Percentiles rank a stretch among this genome's conserved stretches.
These are phyloP conservation scores for Strobilomyces confusus DNA, from an alignment of 768 basidiomycete species.

Conservation along the genomic window DNA sequence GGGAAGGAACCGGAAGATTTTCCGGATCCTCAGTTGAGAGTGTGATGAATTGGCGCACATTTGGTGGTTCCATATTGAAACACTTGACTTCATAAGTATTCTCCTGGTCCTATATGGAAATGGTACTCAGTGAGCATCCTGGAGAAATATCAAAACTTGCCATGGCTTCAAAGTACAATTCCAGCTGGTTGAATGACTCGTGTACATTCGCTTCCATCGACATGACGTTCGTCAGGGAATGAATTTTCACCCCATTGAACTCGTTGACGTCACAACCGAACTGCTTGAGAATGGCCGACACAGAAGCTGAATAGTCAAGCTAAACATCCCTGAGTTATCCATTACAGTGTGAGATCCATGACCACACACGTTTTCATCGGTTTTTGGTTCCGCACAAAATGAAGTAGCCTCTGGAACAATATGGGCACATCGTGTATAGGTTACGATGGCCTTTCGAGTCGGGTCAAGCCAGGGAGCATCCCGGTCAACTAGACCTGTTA, in stretches of 20 bases:
- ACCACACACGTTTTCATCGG: too few relatives aligned
- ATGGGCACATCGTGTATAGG: too few relatives aligned
- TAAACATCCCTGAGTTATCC: background rate
- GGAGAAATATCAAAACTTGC: background rate
- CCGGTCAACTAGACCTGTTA: too few relatives aligned
- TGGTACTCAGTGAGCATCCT: background rate
- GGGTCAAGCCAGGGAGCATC: too few relatives aligned
- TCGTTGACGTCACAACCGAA: constrained; percentile 2
- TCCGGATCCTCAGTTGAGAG: constrained; percentile 1
- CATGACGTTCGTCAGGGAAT: constrained; percentile 7
- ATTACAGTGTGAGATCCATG: background rate
- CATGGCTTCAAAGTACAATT: too few relatives aligned
- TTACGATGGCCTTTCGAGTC: too few relatives aligned
- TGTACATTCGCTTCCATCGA: background rate
- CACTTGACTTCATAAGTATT: constrained; percentile 8
- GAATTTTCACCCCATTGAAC: constrained; percentile 1
- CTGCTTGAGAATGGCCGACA: constrained; percentile 1
- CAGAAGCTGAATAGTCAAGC: constrained; percentile 1
- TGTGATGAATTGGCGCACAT: background rate
- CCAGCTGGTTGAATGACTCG: background rate
- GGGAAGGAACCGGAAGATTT: constrained; percentile 8
- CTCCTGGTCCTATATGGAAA: background rate
- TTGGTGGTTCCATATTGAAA: background rate
- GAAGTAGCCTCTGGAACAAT: too few relatives aligned
- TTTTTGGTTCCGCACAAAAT: too few relatives aligned